phyloP scores from a whole-genome alignment of 441 rosid genomes.

The Gossypium lobatum region DNA sequence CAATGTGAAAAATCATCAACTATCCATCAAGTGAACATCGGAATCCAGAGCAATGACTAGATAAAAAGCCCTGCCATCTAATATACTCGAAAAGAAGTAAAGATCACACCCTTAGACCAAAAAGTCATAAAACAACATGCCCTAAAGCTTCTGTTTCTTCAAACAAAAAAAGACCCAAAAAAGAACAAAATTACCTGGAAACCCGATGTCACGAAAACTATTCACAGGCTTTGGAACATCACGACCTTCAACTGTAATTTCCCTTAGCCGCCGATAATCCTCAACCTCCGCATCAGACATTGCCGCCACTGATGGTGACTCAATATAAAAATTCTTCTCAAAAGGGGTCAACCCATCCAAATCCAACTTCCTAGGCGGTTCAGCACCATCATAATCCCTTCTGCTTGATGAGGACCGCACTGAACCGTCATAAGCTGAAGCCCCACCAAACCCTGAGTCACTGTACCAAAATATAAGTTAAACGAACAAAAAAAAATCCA shows the following conservation, averaged over 20 bases:
- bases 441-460: conserved; percentile 89
- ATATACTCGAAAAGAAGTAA: not conserved
- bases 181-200: conserved; percentile 52
- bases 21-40: not conserved
- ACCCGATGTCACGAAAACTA: conserved; percentile 63
- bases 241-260: conserved; percentile 82
- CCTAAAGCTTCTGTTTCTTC: not conserved
- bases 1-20: not conserved
- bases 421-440: conserved; percentile 51
- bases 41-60: not conserved
- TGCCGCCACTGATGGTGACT: conserved; percentile 64
- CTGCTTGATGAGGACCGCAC: conserved; percentile 46
- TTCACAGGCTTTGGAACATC: conserved; percentile 90
- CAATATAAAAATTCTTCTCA: conserved; percentile 84
- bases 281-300: conserved; percentile 77
- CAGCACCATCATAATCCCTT: conserved; percentile 46
- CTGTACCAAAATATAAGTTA: conserved; percentile 36
- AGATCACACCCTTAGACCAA: not conserved
- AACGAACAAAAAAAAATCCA: conserved; percentile 23
- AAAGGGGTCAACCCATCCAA: conserved; percentile 87
- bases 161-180: not conserved
- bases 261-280: conserved; percentile 64
- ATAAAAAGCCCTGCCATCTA: not conserved
- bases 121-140: not conserved
- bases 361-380: conserved; percentile 57